Conservation (phyloP, 2,329 filamentous ascomycete species). For the Arthrinium phaeospermum region DNA sequence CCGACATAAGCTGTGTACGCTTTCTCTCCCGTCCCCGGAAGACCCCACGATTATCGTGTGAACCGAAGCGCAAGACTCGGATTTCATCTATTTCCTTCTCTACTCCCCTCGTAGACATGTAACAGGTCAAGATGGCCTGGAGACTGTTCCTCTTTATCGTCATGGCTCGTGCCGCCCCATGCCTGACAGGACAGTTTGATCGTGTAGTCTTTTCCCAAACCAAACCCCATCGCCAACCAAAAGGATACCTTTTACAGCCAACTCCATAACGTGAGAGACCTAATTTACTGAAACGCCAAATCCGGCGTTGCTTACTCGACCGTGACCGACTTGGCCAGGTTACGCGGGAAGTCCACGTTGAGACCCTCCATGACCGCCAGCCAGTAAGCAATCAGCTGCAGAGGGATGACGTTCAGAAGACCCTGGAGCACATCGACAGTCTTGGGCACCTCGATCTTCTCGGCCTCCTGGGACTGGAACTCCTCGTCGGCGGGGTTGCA, state of each 20-base stretch:
- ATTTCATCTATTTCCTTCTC: not conserved
- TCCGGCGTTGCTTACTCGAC: slow-evolving; percentile 74
- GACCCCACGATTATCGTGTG: slow-evolving; percentile 14
- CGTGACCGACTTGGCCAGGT: slow-evolving; percentile 98
- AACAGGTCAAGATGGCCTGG: not conserved
- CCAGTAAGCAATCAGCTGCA: slow-evolving; percentile 99
- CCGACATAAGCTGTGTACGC: not conserved
- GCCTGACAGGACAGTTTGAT: slow-evolving; percentile 4
- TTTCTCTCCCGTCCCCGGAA: not conserved
- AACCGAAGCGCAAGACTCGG: not conserved
- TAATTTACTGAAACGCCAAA: not conserved
- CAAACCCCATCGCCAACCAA: slow-evolving; percentile 12
- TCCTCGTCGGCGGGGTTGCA: slow-evolving; percentile 91
- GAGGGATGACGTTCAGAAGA: slow-evolving; percentile 94
- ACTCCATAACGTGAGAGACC: slow-evolving; percentile 3
- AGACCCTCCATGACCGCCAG: slow-evolving; percentile 93
- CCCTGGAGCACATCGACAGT: slow-evolving; percentile 96
- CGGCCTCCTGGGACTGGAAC: slow-evolving; percentile 85
- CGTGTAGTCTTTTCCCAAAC: slow-evolving; percentile 16
- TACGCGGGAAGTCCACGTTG: slow-evolving; percentile 98
- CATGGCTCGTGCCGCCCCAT: slow-evolving; percentile 14
- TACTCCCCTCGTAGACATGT: slow-evolving; percentile 3
- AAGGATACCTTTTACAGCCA: slow-evolving; percentile 18
- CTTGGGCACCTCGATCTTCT: slow-evolving; percentile 97
- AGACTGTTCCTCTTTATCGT: slow-evolving; percentile 13